Base-by-base conservation (phyloP, 495 filamentous ascomycete species). In the Daldinia grandis region DNA sequence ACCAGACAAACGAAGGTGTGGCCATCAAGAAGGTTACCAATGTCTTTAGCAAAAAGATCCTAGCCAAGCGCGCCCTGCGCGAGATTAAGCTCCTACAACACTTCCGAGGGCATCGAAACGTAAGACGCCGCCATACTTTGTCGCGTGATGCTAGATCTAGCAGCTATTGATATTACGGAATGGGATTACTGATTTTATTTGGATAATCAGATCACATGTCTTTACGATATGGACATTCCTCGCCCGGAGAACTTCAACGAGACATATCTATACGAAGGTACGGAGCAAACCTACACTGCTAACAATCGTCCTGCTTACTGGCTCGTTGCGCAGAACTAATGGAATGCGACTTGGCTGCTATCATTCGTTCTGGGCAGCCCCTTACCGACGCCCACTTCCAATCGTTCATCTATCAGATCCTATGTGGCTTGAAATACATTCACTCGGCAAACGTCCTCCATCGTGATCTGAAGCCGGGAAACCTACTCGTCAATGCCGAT, bases 11-110 rank as follows among this genome's bases (percentile, higher is more conserved):
- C 74, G 95, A 99, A 78, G 95, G 95, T n/a, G 94, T 99, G 60
- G 95, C 95, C 64, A 93, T 99, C 82, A 99, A 99, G 85, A 99
- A 99, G 80, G 93, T 99, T 76, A 99, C 95, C 81, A 99, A 99
- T 91, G 96, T 99, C 66, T 98, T 99, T 86, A 97, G 94, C 88
- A 99, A 99, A 85, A 98, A 98, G 89, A 99, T 99, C 72, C 84
- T 99, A 65, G 95, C 95, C 66, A 99, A 99, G 87, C 92, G 95
- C 71, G 95, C 96, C 59, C 81, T 99, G 83, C 88, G 96, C 79
- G 95, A 99, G 83, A 98, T 99, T 80, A 99, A 99, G 87, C 88
- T 99, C 65, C 86, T 99, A 64, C 96, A 98, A 83, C 95, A 99
- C 77, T 99, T 99, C 86, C 82, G 95, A 77, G 95, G 95, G 73